These are phyloP conservation scores for Omphalea diandra DNA, from an alignment of 441 rosid species.

Conservation along the genomic window DNA sequence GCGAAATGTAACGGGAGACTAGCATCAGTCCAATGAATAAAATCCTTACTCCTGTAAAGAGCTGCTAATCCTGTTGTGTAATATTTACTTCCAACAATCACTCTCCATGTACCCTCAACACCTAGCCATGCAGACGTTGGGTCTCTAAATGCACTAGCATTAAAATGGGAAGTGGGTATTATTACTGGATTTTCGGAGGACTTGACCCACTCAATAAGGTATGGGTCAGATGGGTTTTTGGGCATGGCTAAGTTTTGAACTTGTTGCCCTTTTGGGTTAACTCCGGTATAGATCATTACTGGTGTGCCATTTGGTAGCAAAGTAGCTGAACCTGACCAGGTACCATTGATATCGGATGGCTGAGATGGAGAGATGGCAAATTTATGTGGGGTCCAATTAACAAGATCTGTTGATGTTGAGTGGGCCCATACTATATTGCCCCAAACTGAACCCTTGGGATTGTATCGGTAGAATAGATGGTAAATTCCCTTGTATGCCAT, in stretches of 20 bases:
- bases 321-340: slow-evolving; percentile 84
- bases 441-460: slow-evolving; percentile 72
- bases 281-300: slow-evolving; percentile 69
- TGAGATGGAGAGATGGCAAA: slow-evolving; percentile 60
- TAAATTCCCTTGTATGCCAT: slow-evolving; percentile 78
- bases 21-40: slow-evolving; percentile 49
- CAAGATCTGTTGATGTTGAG: slow-evolving; percentile 73
- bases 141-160: slow-evolving; percentile 67
- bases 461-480: slow-evolving; percentile 84
- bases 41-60: slow-evolving; percentile 59
- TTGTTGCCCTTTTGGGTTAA: slow-evolving; percentile 43
- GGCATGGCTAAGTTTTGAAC: slow-evolving; percentile 72
- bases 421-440: slow-evolving; percentile 85
- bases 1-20: slow-evolving; percentile 52
- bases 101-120: slow-evolving; percentile 60
- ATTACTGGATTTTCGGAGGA: slow-evolving; percentile 55
- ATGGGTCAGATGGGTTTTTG: slow-evolving; percentile 53
- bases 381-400: slow-evolving; percentile 71
- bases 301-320: slow-evolving; percentile 53
- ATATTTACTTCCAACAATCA: slow-evolving; percentile 54
- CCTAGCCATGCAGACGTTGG: slow-evolving; percentile 87
- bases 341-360: slow-evolving; percentile 54
- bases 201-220: slow-evolving; percentile 61
- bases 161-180: slow-evolving; percentile 47
- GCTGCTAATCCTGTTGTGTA: slow-evolving; percentile 48